Conservation (phyloP, 176 grass and related monocot genomes). For the Hsuehochloa calcarea region DNA sequence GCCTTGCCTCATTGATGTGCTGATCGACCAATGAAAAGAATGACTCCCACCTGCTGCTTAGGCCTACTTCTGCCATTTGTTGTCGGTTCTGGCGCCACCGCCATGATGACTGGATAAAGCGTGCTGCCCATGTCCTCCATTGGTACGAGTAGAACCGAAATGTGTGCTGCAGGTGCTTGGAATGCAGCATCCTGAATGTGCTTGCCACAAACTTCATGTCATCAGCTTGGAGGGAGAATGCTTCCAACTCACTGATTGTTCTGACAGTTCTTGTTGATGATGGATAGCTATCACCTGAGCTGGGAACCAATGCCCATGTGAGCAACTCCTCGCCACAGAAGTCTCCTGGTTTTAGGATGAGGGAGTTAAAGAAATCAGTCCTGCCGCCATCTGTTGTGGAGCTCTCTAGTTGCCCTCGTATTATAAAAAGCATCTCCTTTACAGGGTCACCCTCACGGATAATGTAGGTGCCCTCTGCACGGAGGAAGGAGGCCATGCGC, state of each 20-base stretch:
- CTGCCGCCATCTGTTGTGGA: constrained; percentile 37
- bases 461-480: constrained; percentile 34
- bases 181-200: constrained; percentile 53
- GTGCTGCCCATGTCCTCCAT: constrained; percentile 50
- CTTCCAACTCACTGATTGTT: constrained; percentile 40
- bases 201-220: constrained; percentile 48
- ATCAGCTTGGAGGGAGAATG: constrained; percentile 39
- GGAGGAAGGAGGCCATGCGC: constrained; percentile 28
- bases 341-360: constrained; percentile 46
- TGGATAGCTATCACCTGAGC: constrained; percentile 8
- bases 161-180: constrained; percentile 44
- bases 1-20: background rate
- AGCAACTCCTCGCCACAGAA: constrained; percentile 55
- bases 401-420: constrained; percentile 38
- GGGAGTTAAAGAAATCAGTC: constrained; percentile 40
- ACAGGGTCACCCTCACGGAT: constrained; percentile 47
- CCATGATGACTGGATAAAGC: constrained; percentile 47
- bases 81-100: background rate
- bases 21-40: constrained; percentile 40
- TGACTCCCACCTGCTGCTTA: constrained; percentile 27
- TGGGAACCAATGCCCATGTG: constrained; percentile 43
- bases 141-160: constrained; percentile 44
- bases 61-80: constrained; percentile 15
- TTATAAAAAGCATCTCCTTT: constrained; percentile 46
- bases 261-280: constrained; percentile 40